phyloP scores from a whole-genome alignment of 345 rosid species.

The Dovyalis caffra region DNA sequence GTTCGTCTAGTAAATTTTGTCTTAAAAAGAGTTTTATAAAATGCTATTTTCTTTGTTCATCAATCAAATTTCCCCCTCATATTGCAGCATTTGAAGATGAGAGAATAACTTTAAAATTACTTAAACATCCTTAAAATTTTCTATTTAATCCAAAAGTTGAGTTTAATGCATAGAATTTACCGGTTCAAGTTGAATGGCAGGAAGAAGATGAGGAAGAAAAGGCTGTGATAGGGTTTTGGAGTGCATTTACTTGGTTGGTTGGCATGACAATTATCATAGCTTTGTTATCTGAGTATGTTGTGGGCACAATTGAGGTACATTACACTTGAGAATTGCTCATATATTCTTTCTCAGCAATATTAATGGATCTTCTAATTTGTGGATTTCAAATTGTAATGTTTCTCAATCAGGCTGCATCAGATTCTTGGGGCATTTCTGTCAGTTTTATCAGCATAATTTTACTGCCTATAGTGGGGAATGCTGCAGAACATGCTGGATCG shows the following conservation, averaged over 20 bases:
- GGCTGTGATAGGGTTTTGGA: constrained; percentile 79
- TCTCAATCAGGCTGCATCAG: constrained; percentile 65
- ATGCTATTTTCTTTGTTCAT: too few species aligned
- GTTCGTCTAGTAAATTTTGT: too few species aligned
- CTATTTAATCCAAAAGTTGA: neutral
- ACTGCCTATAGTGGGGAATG: constrained; percentile 91
- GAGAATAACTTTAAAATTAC: too few species aligned
- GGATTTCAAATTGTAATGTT: neutral
- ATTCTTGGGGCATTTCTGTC: constrained; percentile 83
- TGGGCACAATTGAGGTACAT: constrained; percentile 84
- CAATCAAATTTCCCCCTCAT: too few species aligned
- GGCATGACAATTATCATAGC: constrained; percentile 79
- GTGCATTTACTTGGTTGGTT: constrained; percentile 69
- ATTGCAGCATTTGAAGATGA: neutral
- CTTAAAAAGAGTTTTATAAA: too few species aligned
- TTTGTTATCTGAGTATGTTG: constrained; percentile 77
- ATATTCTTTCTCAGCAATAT: neutral
- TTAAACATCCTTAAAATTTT: too few species aligned
- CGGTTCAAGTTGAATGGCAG: constrained; percentile 15
- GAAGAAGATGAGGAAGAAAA: constrained; percentile 57
- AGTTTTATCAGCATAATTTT: constrained; percentile 83
- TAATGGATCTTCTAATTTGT: neutral
- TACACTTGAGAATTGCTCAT: neutral
- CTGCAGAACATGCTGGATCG: constrained; percentile 98
- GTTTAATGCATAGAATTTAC: neutral